phyloP scores from a whole-genome alignment of 164 flowering plant genomes.

The Cinnamomum micranthum region DNA sequence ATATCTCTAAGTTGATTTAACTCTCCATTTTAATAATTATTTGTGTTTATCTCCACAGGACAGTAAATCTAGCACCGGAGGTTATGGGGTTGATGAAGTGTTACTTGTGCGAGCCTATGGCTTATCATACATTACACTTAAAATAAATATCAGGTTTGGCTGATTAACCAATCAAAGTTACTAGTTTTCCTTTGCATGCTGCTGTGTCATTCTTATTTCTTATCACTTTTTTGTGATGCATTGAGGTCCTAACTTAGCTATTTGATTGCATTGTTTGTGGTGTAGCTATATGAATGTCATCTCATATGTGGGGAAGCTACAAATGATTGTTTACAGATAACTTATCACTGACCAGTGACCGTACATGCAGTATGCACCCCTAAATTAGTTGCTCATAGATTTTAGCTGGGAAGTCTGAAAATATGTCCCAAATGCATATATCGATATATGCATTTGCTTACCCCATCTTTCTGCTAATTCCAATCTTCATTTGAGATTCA shows the following conservation, averaged over 20 bases:
- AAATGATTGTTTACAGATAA: background rate
- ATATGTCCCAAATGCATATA: too few species aligned
- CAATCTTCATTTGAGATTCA: too few species aligned
- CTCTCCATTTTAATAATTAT: background rate
- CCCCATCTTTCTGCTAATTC: too few species aligned
- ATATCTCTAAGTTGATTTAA: background rate
- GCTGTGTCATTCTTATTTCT: background rate
- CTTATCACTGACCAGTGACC: background rate
- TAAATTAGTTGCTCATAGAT: too few species aligned
- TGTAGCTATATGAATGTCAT: background rate
- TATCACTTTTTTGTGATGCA: background rate
- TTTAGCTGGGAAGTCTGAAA: too few species aligned
- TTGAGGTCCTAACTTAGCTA: background rate
- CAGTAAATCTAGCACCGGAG: slow-evolving; percentile 23
- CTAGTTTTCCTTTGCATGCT: background rate
- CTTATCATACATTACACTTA: slow-evolving; percentile 75
- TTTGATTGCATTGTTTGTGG: background rate
- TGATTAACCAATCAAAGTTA: background rate
- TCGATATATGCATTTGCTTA: too few species aligned
- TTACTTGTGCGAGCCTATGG: slow-evolving; percentile 88
- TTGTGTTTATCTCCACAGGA: slow-evolving; percentile 33
- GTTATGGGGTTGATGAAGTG: slow-evolving; percentile 62
- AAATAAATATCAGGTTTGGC: slow-evolving; percentile 75
- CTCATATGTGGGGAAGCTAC: background rate
- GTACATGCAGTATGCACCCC: too few species aligned